Evolutionary conservation across 371 early-diverging fungal genomes (phyloP).

Genomic region (Mucor sp.): DNA sequence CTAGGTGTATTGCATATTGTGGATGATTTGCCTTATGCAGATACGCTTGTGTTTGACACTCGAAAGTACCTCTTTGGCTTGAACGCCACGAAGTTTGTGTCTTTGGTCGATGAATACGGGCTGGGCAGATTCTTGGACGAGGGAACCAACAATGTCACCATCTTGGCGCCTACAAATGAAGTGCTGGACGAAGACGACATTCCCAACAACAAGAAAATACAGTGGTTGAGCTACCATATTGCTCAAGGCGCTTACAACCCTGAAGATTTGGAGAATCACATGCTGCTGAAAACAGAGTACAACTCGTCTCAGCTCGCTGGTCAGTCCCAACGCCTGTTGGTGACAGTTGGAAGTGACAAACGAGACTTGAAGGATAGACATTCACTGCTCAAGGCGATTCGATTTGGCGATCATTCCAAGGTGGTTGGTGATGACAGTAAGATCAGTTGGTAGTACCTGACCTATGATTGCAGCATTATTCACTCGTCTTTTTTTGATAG

Average conservation of each 20-base stretch:
- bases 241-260: conserved; percentile 34
- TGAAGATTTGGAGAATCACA: conserved; percentile 37
- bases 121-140: conserved; percentile 43
- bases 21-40: conserved; percentile 36
- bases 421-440: conserved; percentile 31
- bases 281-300: conserved; percentile 43
- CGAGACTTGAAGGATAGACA: not conserved
- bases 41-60: conserved; percentile 39
- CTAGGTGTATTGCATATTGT: conserved; percentile 47
- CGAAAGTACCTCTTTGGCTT: conserved; percentile 50
- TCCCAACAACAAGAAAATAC: conserved; percentile 25
- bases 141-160: conserved; percentile 34
- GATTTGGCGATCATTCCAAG: conserved; percentile 29
- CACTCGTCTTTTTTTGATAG: conserved; percentile 4
- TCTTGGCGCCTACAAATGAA: conserved; percentile 54
- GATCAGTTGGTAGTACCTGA: not conserved
- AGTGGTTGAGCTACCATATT: conserved; percentile 53
- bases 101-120: conserved; percentile 39
- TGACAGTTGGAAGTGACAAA: conserved; percentile 2
- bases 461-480: not conserved
- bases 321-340: conserved; percentile 17
- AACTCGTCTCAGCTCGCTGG: conserved; percentile 13
- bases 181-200: conserved; percentile 30
- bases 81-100: conserved; percentile 55
- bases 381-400: conserved; percentile 22